Conservation (phyloP, 176 grass and related monocot genomes). For the Secale cereale region DNA sequence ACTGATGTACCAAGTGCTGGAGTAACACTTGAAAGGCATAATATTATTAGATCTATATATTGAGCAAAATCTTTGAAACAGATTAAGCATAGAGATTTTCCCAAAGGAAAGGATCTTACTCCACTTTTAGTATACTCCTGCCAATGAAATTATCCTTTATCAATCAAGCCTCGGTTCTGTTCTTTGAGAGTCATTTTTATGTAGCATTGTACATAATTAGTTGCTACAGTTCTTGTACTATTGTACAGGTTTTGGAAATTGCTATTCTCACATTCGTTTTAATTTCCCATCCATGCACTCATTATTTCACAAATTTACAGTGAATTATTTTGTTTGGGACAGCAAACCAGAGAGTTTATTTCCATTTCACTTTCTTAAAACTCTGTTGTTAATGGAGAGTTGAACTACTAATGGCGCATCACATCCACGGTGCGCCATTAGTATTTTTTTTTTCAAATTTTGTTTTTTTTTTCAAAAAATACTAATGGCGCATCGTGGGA, state of each 20-base stretch:
- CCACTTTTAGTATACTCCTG: slow-evolving; percentile 12
- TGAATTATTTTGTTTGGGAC: not conserved
- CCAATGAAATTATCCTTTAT: slow-evolving; percentile 13
- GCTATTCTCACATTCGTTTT: not conserved
- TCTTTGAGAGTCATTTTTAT: slow-evolving; percentile 8
- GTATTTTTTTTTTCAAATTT: too few species aligned
- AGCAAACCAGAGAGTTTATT: not conserved
- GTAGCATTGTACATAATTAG: slow-evolving; percentile 3
- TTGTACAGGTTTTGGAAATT: slow-evolving; percentile 27
- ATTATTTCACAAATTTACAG: not conserved
- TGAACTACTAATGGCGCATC: too few species aligned
- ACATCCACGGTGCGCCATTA: too few species aligned
- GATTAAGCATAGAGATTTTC: slow-evolving; percentile 47
- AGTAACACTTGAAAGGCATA: too few species aligned
- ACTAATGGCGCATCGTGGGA: too few species aligned
- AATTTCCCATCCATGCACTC: not conserved
- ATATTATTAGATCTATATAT: slow-evolving; percentile 31
- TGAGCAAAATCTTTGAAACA: slow-evolving; percentile 25
- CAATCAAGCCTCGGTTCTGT: slow-evolving; percentile 18
- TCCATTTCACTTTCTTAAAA: too few species aligned
- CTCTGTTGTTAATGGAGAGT: too few species aligned
- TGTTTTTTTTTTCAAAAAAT: too few species aligned
- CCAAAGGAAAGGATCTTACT: slow-evolving; percentile 7
- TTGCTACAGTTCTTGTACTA: not conserved
- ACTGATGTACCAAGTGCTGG: too few species aligned